Percentiles rank a stretch among this genome's conserved stretches.
phyloP scores from a whole-genome alignment of 352 stramenopile genomes.

The Globisporangium okanoganense region DNA sequence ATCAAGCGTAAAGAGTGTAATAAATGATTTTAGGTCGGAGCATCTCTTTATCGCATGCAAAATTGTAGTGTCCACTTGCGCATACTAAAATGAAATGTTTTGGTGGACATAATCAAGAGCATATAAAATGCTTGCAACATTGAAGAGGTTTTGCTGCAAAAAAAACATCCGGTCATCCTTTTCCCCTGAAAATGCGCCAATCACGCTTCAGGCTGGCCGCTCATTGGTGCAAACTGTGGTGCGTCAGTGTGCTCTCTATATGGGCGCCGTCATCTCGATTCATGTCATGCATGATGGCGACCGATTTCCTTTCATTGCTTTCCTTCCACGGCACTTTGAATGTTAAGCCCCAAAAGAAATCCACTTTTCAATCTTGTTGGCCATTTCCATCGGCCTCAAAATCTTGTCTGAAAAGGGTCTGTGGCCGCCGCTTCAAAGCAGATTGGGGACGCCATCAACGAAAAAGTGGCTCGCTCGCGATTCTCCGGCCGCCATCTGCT shows the following conservation, averaged over 20 bases:
- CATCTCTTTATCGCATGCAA: neutral
- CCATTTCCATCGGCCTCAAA: no score
- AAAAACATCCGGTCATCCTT: neutral
- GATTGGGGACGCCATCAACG: no score
- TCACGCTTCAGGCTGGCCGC: neutral
- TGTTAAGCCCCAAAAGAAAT: no score
- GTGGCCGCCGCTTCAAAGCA: no score
- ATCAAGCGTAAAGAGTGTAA: neutral
- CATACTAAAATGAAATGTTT: neutral
- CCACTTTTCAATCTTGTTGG: no score
- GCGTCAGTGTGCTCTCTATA: neutral
- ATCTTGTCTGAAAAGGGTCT: no score
- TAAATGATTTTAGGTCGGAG: neutral
- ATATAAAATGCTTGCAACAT: neutral
- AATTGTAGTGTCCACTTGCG: neutral
- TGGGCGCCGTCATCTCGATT: neutral
- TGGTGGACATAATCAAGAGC: neutral
- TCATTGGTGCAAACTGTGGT: neutral
- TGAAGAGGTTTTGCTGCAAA: neutral
- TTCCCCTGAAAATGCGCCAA: neutral
- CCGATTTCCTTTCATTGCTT: neutral
- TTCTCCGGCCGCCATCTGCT: constrained; percentile 11
- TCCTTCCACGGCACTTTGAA: neutral
- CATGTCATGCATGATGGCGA: neutral
- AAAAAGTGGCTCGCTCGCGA: no score